These are phyloP conservation scores for Tetragonia tetragonoides DNA, from an alignment of 148 eudicot genomes.

Conservation along the genomic window DNA sequence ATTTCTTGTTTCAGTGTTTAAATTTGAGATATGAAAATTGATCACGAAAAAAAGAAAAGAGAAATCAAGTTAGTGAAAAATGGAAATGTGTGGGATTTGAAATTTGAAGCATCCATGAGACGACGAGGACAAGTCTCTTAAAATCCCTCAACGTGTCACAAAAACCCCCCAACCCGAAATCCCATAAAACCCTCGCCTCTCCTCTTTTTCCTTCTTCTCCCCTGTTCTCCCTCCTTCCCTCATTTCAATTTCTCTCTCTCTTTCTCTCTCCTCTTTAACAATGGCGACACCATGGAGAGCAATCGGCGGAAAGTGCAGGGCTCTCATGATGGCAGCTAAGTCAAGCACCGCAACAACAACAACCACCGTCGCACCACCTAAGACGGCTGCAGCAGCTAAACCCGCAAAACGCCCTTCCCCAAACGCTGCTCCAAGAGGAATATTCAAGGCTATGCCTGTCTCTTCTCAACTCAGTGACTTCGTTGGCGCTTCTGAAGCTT, in stretches of 20 bases:
- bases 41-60: too few relatives aligned
- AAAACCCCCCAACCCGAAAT: too few relatives aligned
- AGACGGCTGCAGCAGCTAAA: slow-evolving; percentile 4
- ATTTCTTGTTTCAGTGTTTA: too few relatives aligned
- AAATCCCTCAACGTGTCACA: too few relatives aligned
- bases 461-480: slow-evolving; percentile 47
- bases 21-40: too few relatives aligned
- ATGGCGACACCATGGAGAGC: slow-evolving; percentile 34
- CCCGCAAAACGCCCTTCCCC: neutral
- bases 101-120: too few relatives aligned
- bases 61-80: too few relatives aligned
- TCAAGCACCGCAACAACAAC: slow-evolving; percentile 14
- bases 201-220: neutral
- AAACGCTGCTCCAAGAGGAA: slow-evolving; percentile 14
- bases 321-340: slow-evolving; percentile 36
- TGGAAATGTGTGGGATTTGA: too few relatives aligned
- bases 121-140: too few relatives aligned
- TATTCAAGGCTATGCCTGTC: slow-evolving; percentile 16
- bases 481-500: slow-evolving; percentile 40
- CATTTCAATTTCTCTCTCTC: neutral
- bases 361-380: neutral
- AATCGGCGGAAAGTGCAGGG: slow-evolving; percentile 39
- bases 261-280: neutral
- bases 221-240: neutral
- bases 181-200: neutral